phyloP scores from a whole-genome alignment of 2,329 filamentous ascomycete genomes.

The Paecilomyces fulvus region DNA sequence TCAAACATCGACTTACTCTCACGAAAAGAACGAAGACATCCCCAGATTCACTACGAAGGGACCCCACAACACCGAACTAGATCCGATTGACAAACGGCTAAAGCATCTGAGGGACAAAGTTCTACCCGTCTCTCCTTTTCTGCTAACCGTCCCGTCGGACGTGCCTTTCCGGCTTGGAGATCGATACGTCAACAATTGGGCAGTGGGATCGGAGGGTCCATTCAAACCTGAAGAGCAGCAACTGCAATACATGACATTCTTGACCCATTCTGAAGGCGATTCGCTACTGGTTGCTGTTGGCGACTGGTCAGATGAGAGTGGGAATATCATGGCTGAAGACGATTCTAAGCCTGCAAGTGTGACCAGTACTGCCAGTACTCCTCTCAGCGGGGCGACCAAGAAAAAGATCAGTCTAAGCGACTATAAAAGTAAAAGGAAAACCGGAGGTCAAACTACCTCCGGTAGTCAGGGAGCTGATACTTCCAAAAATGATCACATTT shows the following conservation, averaged over 20 bases:
- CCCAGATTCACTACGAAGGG: slow-evolving; percentile 14
- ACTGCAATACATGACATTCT: slow-evolving; percentile 55
- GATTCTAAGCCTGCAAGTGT: slow-evolving; percentile 25
- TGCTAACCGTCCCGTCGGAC: slow-evolving; percentile 40
- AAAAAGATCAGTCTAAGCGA: slow-evolving; percentile 56
- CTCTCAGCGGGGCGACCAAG: slow-evolving; percentile 37
- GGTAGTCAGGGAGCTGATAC: slow-evolving; percentile 13
- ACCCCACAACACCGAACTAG: slow-evolving; percentile 16
- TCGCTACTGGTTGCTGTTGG: slow-evolving; percentile 45
- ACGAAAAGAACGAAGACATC: slow-evolving; percentile 17
- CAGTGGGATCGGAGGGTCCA: slow-evolving; percentile 41
- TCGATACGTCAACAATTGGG: slow-evolving; percentile 39
- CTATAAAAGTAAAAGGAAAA: slow-evolving; percentile 50
- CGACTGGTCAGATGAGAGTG: slow-evolving; percentile 44
- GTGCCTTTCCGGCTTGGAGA: slow-evolving; percentile 36
- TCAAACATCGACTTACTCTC: slow-evolving; percentile 22
- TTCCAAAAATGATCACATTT: slow-evolving; percentile 12
- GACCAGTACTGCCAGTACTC: slow-evolving; percentile 31
- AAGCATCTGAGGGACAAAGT: slow-evolving; percentile 33
- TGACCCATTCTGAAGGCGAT: slow-evolving; percentile 49
- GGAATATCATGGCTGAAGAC: slow-evolving; percentile 37
- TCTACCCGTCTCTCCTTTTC: slow-evolving; percentile 37
- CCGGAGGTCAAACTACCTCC: slow-evolving; percentile 18
- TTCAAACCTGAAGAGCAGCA: slow-evolving; percentile 49
- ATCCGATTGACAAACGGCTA: slow-evolving; percentile 28